Conservation (phyloP, 257 asterid species). For the Solanum gracilifrons region DNA sequence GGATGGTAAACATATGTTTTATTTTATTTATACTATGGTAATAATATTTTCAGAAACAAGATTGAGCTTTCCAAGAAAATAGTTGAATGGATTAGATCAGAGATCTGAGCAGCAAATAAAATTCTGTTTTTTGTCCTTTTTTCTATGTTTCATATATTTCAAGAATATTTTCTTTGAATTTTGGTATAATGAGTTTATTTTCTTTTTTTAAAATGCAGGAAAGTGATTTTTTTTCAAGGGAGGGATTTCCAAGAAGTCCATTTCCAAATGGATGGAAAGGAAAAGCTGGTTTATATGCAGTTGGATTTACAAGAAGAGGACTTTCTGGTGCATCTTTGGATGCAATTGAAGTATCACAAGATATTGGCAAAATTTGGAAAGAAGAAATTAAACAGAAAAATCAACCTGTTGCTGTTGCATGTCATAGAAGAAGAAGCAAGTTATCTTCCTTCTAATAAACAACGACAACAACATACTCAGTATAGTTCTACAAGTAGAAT, state of each 20-base stretch:
- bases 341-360: conserved; percentile 66
- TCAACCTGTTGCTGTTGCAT: conserved; percentile 33
- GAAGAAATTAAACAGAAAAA: conserved; percentile 50
- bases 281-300: conserved; percentile 68
- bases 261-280: conserved; percentile 97
- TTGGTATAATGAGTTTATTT: not conserved
- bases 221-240: conserved; percentile 48
- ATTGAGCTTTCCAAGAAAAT: conserved; percentile 27
- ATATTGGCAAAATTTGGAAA: conserved; percentile 69
- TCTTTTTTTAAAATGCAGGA: conserved; percentile 30
- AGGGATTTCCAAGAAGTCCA: conserved; percentile 65
- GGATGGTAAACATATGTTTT: not conserved
- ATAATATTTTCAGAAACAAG: conserved; percentile 2
- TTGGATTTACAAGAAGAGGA: conserved; percentile 85
- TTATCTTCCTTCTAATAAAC: conserved; percentile 6
- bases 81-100: conserved; percentile 1
- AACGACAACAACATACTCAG: not conserved
- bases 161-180: not conserved
- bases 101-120: conserved; percentile 1
- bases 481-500: not conserved
- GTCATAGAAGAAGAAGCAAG: conserved; percentile 39
- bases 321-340: conserved; percentile 74
- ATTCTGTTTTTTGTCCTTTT: not conserved
- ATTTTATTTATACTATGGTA: not conserved
- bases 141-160: not conserved